Conservation (phyloP, 2,329 filamentous ascomycete genomes). For the Trichophaea hybrida region DNA sequence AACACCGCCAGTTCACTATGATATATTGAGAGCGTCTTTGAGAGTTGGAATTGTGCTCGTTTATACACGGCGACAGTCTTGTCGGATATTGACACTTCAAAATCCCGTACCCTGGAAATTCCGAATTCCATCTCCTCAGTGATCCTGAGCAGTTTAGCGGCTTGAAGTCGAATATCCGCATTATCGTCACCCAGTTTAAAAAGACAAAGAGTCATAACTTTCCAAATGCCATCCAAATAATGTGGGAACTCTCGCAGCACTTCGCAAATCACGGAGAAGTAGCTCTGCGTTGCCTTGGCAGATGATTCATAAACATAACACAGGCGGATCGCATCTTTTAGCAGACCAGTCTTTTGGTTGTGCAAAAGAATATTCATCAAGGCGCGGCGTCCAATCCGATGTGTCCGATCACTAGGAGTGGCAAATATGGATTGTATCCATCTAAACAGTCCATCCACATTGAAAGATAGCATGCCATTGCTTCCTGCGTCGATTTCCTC, state of each 20-base stretch:
- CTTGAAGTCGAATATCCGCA: slow-evolving; percentile 76
- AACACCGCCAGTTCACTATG: slow-evolving; percentile 82
- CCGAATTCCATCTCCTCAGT: slow-evolving; percentile 72
- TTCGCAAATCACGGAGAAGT: slow-evolving; percentile 82
- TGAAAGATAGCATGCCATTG: slow-evolving; percentile 75
- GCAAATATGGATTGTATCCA: slow-evolving; percentile 96
- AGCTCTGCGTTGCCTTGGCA: slow-evolving; percentile 80
- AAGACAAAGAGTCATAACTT: slow-evolving; percentile 69
- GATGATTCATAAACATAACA: slow-evolving; percentile 48
- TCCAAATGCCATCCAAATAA: slow-evolving; percentile 79
- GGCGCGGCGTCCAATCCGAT: slow-evolving; percentile 74
- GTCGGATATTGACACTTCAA: slow-evolving; percentile 95
- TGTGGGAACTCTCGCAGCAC: slow-evolving; percentile 72
- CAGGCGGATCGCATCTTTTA: slow-evolving; percentile 79
- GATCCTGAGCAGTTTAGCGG: slow-evolving; percentile 62
- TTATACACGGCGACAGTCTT: slow-evolving; percentile 98
- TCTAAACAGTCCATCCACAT: slow-evolving; percentile 77
- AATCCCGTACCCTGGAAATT: slow-evolving; percentile 86
- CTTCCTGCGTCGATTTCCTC: slow-evolving; percentile 49
- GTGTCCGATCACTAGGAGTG: slow-evolving; percentile 79
- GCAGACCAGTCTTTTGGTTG: slow-evolving; percentile 72
- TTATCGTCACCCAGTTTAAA: slow-evolving; percentile 89
- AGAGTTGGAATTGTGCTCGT: slow-evolving; percentile 90
- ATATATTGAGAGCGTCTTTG: slow-evolving; percentile 72
- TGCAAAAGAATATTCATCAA: slow-evolving; percentile 79